phyloP scores from a whole-genome alignment of 208 protist species.

The Histomonas meleagridis region DNA sequence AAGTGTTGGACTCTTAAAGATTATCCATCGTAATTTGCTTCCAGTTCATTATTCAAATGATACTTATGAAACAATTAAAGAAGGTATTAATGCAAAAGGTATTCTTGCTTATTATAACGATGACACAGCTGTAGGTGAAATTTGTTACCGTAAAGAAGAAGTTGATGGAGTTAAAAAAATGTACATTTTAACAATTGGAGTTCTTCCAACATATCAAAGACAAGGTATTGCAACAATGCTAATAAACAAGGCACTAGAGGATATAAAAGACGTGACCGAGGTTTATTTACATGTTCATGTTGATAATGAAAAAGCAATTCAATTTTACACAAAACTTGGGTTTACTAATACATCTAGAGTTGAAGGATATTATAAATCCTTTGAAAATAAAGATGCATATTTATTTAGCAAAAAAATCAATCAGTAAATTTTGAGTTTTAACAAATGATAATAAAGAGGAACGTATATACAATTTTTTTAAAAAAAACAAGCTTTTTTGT shows the following conservation, averaged over 20 bases:
- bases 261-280: not conserved
- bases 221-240: not conserved
- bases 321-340: slow-evolving; percentile 11
- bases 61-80: not conserved
- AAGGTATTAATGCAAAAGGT: not conserved
- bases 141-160: not conserved
- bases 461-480: no score
- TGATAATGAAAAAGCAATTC: not conserved
- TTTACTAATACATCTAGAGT: not conserved
- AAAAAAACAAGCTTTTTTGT: no score
- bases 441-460: no score
- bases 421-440: no score
- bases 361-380: not conserved
- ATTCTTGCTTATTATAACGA: not conserved
- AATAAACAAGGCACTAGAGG: not conserved
- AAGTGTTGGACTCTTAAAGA: not conserved
- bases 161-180: not conserved
- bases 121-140: not conserved
- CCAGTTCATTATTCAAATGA: not conserved
- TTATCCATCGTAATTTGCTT: not conserved
- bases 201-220: not conserved
- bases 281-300: not conserved
- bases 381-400: not conserved
- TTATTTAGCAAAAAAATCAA: not conserved
- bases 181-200: not conserved